Percentiles rank a stretch among this genome's conserved stretches.
Evolutionary conservation across 1,284 basidiomycete species (phyloP).

Genomic region (Trichosporon asahii): DNA sequence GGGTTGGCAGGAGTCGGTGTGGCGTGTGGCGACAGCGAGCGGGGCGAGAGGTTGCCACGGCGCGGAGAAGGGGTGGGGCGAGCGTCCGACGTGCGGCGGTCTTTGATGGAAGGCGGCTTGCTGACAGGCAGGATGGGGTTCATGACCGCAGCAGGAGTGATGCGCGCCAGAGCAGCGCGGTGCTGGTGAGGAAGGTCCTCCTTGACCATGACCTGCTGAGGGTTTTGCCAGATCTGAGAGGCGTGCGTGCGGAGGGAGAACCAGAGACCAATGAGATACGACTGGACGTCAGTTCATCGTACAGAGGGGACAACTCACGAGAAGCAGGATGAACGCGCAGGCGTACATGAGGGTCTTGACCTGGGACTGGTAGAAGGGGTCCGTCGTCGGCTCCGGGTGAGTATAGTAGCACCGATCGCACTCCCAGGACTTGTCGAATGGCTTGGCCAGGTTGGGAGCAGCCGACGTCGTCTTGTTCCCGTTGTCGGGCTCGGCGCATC

Average conservation of each 20-base stretch:
- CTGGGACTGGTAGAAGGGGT: slow-evolving; percentile 94
- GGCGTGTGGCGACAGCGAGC: neutral
- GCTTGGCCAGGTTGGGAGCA: slow-evolving; percentile 22
- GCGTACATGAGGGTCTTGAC: slow-evolving; percentile 93
- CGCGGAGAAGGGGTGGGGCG: neutral
- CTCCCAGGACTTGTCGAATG: slow-evolving; percentile 63
- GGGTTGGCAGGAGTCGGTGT: neutral
- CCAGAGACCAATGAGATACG: slow-evolving; percentile 96
- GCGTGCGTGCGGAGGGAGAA: slow-evolving; percentile 98
- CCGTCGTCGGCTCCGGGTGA: slow-evolving; percentile 84
- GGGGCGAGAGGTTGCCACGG: neutral
- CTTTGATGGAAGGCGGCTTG: slow-evolving; percentile 16
- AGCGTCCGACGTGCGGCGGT: slow-evolving; percentile 2
- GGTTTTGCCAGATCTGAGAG: slow-evolving; percentile 99
- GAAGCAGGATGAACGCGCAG: slow-evolving; percentile 81
- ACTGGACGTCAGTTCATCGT: slow-evolving; percentile 56
- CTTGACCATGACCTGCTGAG: slow-evolving; percentile 73
- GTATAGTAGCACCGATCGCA: slow-evolving; percentile 93
- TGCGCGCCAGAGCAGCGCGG: slow-evolving; percentile 45
- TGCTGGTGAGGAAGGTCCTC: slow-evolving; percentile 56
- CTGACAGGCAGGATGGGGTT: slow-evolving; percentile 47
- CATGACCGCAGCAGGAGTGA: slow-evolving; percentile 55
- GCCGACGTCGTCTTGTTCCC: slow-evolving; percentile 24
- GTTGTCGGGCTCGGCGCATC: slow-evolving; percentile 62
- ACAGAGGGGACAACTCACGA: slow-evolving; percentile 61